Conservation (phyloP, 164 flowering plant genomes). For the Dillenia turbinata region DNA sequence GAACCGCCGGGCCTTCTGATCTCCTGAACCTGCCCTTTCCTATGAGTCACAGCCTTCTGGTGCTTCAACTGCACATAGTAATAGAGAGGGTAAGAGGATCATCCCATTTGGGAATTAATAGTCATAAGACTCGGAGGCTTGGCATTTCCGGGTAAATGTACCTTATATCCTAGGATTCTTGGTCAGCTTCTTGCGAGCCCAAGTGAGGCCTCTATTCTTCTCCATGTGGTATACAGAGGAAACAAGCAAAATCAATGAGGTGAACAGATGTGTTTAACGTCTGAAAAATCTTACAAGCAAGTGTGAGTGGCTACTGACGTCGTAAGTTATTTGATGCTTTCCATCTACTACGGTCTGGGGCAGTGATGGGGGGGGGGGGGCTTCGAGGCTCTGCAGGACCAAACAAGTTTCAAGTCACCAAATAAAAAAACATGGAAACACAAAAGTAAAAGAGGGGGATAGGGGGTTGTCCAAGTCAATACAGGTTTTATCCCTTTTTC, state of each 20-base stretch:
- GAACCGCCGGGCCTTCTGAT: slow-evolving; percentile 56
- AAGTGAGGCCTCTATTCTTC: slow-evolving; percentile 90
- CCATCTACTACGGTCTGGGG: slow-evolving; percentile 66
- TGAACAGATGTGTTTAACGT: background rate
- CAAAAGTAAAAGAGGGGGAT: background rate
- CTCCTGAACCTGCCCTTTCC: slow-evolving; percentile 77
- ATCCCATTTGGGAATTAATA: background rate
- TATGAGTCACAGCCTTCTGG: slow-evolving; percentile 38
- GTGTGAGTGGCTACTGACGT: slow-evolving; percentile 36
- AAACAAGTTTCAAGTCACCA: slow-evolving; percentile 1
- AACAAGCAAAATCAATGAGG: slow-evolving; percentile 1
- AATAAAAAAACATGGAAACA: background rate
- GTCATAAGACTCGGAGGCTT: background rate
- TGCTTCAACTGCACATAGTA: slow-evolving; percentile 57
- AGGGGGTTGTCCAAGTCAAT: background rate
- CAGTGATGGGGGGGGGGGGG: slow-evolving; percentile 31
- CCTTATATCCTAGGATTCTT: slow-evolving; percentile 96
- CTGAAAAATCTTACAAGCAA: background rate
- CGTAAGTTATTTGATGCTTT: slow-evolving; percentile 61
- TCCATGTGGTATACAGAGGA: slow-evolving; percentile 49
- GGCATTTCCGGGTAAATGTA: slow-evolving; percentile 15
- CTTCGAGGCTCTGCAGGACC: slow-evolving; percentile 37
- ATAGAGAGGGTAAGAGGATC: background rate
- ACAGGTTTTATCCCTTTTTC: too few species aligned
- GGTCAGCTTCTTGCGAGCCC: slow-evolving; percentile 56